These are phyloP conservation scores for Zalaria obscura DNA, from an alignment of 2,329 filamentous ascomycete species.

Conservation along the genomic window DNA sequence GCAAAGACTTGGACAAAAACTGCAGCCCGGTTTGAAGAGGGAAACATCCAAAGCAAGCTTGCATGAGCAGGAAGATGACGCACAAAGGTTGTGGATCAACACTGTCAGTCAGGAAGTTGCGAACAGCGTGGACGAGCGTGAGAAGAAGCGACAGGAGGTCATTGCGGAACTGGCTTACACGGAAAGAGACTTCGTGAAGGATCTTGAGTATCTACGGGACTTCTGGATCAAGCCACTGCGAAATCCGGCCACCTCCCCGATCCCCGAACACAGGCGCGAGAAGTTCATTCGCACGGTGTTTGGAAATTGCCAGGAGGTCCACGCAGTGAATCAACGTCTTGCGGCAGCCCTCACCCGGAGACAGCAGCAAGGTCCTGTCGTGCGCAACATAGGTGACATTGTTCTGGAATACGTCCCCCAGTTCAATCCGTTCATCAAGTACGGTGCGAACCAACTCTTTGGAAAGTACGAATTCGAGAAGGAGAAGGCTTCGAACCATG, in stretches of 20 bases:
- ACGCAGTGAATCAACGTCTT: constrained; percentile 78
- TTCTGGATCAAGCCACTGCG: constrained; percentile 96
- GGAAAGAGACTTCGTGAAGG: constrained; percentile 96
- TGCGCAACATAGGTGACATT: constrained; percentile 81
- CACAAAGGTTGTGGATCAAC: constrained; percentile 99
- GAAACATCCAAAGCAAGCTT: constrained; percentile 56
- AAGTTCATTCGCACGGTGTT: constrained; percentile 91
- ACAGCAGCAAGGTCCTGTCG: constrained; percentile 81
- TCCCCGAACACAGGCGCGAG: constrained; percentile 75
- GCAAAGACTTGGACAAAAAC: constrained; percentile 83
- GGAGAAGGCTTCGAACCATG: constrained; percentile 73
- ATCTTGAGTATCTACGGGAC: constrained; percentile 90
- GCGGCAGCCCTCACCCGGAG: constrained; percentile 77
- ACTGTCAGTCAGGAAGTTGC: constrained; percentile 91
- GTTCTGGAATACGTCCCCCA: constrained; percentile 84
- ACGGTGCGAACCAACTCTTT: constrained; percentile 89
- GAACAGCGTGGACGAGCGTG: constrained; percentile 73
- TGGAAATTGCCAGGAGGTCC: constrained; percentile 89
- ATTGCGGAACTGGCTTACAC: constrained; percentile 99
- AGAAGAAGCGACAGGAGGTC: constrained; percentile 96
- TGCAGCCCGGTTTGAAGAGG: constrained; percentile 70
- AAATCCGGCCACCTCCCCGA: constrained; percentile 63
- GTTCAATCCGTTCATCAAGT: constrained; percentile 92
- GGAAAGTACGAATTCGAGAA: constrained; percentile 98
- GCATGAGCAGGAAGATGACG: constrained; percentile 72